These are phyloP conservation scores for Aureobasidium sp. DNA, from an alignment of 2,329 filamentous ascomycete genomes.

Conservation along the genomic window DNA sequence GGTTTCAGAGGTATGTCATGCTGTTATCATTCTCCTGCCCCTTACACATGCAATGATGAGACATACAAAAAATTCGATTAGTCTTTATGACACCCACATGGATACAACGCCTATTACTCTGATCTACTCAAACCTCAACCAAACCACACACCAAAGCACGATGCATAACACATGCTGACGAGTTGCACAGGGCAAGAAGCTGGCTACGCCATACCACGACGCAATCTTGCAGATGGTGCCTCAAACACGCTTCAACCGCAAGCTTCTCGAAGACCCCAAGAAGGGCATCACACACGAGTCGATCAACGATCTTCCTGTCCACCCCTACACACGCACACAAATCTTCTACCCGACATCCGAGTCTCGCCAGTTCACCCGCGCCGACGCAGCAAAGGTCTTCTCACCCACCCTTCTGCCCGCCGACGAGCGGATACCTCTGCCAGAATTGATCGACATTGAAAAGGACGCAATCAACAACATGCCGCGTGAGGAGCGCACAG, in stretches of 20 bases:
- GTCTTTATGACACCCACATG: conserved; percentile 97
- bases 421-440: conserved; percentile 58
- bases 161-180: neutral
- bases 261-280: conserved; percentile 31
- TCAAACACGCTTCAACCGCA: conserved; percentile 45
- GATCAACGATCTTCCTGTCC: conserved; percentile 58
- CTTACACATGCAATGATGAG: conserved; percentile 57
- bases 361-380: conserved; percentile 57
- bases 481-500: conserved; percentile 35
- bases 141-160: neutral
- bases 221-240: conserved; percentile 78
- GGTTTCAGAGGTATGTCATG: conserved; percentile 63
- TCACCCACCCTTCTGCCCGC: conserved; percentile 52
- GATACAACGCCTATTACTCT: conserved; percentile 73
- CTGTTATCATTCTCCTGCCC: neutral
- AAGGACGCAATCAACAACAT: conserved; percentile 36
- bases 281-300: conserved; percentile 44
- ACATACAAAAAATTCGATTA: conserved; percentile 83
- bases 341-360: conserved; percentile 59
- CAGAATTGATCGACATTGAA: conserved; percentile 48
- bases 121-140: conserved; percentile 36
- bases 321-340: conserved; percentile 48
- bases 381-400: conserved; percentile 58
- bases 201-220: conserved; percentile 69
- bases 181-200: conserved; percentile 58